These are phyloP conservation scores for Casuarina glauca DNA, from an alignment of 306 rosid species.

Conservation along the genomic window DNA sequence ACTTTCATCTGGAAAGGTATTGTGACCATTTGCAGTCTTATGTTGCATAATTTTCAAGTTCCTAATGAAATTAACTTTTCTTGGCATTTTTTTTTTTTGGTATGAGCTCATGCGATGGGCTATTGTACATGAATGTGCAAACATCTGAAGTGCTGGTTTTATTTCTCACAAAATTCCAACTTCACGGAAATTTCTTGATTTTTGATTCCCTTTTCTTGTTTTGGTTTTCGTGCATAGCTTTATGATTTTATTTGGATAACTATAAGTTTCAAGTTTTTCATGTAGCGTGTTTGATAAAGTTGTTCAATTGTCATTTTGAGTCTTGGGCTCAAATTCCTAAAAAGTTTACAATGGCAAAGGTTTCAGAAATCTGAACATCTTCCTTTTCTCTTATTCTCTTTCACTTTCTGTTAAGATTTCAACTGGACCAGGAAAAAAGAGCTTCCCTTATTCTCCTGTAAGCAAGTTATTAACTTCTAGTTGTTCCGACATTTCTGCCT, in stretches of 20 bases:
- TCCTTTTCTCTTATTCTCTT: neutral
- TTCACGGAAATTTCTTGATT: neutral
- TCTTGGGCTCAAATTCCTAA: neutral
- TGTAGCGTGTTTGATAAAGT: neutral
- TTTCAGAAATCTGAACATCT: neutral
- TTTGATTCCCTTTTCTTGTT: neutral
- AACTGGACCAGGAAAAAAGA: neutral
- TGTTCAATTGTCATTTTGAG: neutral
- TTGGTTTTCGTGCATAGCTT: neutral
- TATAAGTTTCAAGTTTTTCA: neutral
- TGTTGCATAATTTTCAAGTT: neutral
- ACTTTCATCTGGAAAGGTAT: slow-evolving; percentile 80
- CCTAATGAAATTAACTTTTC: neutral
- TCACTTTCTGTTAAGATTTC: neutral
- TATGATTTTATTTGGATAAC: neutral
- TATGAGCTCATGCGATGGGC: neutral
- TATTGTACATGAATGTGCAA: neutral
- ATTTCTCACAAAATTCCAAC: neutral
- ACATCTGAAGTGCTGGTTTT: neutral
- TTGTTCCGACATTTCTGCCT: neutral
- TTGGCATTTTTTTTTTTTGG: neutral
- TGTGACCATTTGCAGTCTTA: slow-evolving; percentile 16
- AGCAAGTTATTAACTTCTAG: neutral
- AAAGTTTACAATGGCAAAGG: neutral
- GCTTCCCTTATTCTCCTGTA: neutral